A percentile compares a stretch with the other conserved stretches of the same genome.
Evolutionary conservation across 2,329 filamentous ascomycete species (phyloP).

Genomic region (Clonostachys rosea): DNA sequence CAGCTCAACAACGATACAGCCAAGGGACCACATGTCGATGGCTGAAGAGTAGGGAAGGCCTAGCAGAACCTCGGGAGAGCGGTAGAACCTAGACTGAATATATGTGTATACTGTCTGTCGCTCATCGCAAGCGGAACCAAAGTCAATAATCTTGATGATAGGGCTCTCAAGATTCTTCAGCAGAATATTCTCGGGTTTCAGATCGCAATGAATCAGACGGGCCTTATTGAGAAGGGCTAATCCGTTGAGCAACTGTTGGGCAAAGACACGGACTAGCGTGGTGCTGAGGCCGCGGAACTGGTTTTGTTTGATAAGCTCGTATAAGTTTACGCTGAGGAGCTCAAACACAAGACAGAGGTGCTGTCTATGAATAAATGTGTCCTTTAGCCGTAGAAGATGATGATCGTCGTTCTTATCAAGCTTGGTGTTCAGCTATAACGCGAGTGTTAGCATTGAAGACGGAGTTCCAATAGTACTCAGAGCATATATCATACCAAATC

Average conservation of each 20-base stretch:
- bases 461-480: too few species aligned
- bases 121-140: conserved; percentile 96
- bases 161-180: conserved; percentile 97
- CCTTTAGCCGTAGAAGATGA: conserved; percentile 87
- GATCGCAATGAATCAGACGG: conserved; percentile 92
- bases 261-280: conserved; percentile 93
- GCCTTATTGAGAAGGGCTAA: conserved; percentile 92
- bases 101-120: conserved; percentile 98
- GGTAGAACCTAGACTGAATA: conserved; percentile 97
- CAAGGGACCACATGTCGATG: conserved; percentile 99
- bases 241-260: conserved; percentile 91
- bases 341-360: conserved; percentile 97
- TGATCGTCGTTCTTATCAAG: conserved; percentile 99
- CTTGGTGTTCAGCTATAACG: conserved; percentile 75
- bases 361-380: conserved; percentile 96
- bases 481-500: conserved; percentile 63
- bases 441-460: conserved; percentile 12
- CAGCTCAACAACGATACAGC: conserved; percentile 96
- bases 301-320: conserved; percentile 99
- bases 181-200: conserved; percentile 97
- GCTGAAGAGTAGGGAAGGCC: conserved; percentile 95
- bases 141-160: conserved; percentile 99
- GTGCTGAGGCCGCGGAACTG: conserved; percentile 97
- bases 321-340: conserved; percentile 92
- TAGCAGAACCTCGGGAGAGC: conserved; percentile 92